Conservation (phyloP, 768 basidiomycete species). For the Termitomyces sp. region DNA sequence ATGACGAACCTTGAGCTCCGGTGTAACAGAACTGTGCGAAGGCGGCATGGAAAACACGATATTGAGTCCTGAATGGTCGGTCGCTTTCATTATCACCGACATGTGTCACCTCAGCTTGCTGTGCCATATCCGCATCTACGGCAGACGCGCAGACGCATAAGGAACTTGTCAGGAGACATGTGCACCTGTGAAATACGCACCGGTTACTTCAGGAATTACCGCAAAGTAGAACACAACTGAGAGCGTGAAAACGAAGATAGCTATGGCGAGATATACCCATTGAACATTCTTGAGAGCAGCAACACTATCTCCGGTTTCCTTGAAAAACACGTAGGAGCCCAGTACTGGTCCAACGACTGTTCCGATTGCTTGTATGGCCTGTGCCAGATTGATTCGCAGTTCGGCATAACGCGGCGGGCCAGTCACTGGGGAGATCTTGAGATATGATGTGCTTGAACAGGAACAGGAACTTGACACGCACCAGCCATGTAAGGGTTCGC, state of each 20-base stretch:
- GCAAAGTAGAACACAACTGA: constrained; percentile 32
- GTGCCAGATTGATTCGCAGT: constrained; percentile 33
- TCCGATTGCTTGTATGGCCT: constrained; percentile 32
- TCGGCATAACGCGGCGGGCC: constrained; percentile 34
- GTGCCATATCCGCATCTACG: constrained; percentile 32
- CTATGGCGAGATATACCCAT: constrained; percentile 35
- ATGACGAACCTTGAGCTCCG: constrained; percentile 29
- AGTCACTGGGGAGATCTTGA: constrained; percentile 20
- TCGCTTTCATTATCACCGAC: constrained; percentile 25
- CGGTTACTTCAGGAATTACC: constrained; percentile 34
- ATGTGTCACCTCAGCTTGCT: constrained; percentile 33
- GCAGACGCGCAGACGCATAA: neutral
- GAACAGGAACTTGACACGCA: constrained; percentile 4
- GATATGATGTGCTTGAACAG: neutral
- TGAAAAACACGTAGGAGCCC: constrained; percentile 34
- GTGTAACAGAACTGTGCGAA: constrained; percentile 33
- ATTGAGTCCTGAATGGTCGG: constrained; percentile 28
- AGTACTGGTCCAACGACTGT: constrained; percentile 33
- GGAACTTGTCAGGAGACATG: neutral
- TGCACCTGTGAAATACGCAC: constrained; percentile 10
- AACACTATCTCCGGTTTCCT: constrained; percentile 30
- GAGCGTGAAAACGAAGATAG: constrained; percentile 31
- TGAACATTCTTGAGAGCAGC: constrained; percentile 30
- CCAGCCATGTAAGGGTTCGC: constrained; percentile 37
- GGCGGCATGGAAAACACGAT: constrained; percentile 30